Evolutionary conservation across 768 basidiomycete genomes (phyloP).

Genomic region (Trametes sanguinea): DNA sequence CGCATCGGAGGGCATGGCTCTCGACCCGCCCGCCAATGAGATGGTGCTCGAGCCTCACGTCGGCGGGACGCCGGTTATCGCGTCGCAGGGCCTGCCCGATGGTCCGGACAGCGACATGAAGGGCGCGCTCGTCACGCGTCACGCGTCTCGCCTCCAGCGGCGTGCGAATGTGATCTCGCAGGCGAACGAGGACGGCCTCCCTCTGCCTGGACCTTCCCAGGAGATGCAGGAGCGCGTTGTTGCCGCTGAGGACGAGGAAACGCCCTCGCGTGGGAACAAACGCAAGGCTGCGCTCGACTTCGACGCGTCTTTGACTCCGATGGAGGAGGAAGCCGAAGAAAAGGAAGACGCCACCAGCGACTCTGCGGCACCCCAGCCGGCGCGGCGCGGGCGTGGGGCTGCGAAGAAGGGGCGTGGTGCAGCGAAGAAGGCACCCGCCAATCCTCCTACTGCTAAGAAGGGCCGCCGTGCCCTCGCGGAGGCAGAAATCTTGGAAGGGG

Average conservation of each 20-base stretch:
- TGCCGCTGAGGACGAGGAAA: constrained; percentile 21
- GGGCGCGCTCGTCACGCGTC: constrained; percentile 1
- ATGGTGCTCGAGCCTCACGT: constrained; percentile 13
- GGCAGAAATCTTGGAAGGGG: neutral
- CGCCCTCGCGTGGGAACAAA: constrained; percentile 27
- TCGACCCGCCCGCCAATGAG: constrained; percentile 3
- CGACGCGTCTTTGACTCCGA: constrained; percentile 26
- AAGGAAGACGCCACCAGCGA: constrained; percentile 13
- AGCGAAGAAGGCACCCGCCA: constrained; percentile 2
- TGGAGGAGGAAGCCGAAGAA: constrained; percentile 25
- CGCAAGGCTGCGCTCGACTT: constrained; percentile 38
- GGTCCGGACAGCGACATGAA: neutral
- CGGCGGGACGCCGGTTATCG: constrained; percentile 3
- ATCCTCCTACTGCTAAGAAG: neutral
- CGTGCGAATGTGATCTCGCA: constrained; percentile 22
- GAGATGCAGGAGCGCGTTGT: constrained; percentile 55
- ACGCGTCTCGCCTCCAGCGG: constrained; percentile 23
- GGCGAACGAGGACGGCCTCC: constrained; percentile 42
- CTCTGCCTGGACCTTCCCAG: constrained; percentile 52
- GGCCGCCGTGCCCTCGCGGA: neutral
- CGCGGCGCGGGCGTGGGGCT: neutral
- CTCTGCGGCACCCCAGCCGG: neutral
- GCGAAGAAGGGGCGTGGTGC: constrained; percentile 2
- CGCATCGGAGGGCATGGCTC: constrained; percentile 18
- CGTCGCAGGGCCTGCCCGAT: constrained; percentile 3